Evolutionary conservation across 2,329 filamentous ascomycete species (phyloP).

Genomic region (Dactylonectria macrodidyma): DNA sequence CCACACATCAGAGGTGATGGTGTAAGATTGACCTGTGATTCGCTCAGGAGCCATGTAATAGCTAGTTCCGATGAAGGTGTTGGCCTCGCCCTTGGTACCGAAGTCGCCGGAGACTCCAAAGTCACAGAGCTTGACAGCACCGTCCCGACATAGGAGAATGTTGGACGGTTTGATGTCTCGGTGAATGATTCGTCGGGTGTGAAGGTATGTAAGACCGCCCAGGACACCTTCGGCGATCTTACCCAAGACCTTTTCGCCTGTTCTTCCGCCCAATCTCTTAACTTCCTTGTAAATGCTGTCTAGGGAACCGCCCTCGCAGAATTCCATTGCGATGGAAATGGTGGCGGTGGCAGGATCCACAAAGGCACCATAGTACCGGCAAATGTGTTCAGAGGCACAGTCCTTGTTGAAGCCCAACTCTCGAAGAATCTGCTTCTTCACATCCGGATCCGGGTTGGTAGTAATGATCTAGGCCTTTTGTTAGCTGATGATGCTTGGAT

Average conservation of each 20-base stretch:
- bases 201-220: constrained; percentile 93
- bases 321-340: constrained; percentile 99
- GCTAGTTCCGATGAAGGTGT: constrained; percentile 98
- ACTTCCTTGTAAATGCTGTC: constrained; percentile 99
- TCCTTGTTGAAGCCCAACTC: constrained; percentile 98
- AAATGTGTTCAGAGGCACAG: constrained; percentile 96
- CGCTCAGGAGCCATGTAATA: constrained; percentile 99
- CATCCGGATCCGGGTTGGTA: constrained; percentile 96
- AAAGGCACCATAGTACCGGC: constrained; percentile 97
- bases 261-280: constrained; percentile 93
- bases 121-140: constrained; percentile 97
- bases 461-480: constrained; percentile 84
- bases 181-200: constrained; percentile 97
- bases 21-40: constrained; percentile 97
- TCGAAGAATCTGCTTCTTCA: constrained; percentile 98
- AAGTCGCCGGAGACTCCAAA: constrained; percentile 99
- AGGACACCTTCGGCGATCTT: constrained; percentile 97
- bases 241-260: constrained; percentile 96
- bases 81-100: constrained; percentile 97
- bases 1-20: constrained; percentile 99
- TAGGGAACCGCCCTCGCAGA: constrained; percentile 95
- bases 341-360: constrained; percentile 96
- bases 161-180: constrained; percentile 99
- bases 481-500: constrained; percentile 32
- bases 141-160: constrained; percentile 91